A percentile compares a stretch with the other conserved stretches of the same genome.
Evolutionary conservation across 371 early-diverging fungal genomes (phyloP).

Genomic region (Lichtheimia ramosa): DNA sequence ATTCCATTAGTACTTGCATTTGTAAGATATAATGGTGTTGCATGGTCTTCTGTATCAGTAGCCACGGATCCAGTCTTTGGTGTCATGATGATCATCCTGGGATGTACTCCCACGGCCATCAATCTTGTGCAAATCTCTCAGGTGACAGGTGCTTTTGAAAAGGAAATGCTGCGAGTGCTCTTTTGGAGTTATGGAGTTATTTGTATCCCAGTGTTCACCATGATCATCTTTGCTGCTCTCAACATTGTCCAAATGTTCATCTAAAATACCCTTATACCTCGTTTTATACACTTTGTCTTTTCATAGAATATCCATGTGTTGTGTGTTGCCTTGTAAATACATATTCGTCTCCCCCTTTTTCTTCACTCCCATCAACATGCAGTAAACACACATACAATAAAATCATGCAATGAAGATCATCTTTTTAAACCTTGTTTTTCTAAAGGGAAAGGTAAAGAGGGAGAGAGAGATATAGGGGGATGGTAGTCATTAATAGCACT

Average conservation of each 20-base stretch:
- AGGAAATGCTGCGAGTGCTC: constrained; percentile 55
- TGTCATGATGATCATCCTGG: constrained; percentile 49
- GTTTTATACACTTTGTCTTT: too few relatives aligned
- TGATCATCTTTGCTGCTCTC: constrained; percentile 38
- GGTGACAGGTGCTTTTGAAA: constrained; percentile 53
- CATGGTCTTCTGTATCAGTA: constrained; percentile 23
- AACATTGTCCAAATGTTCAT: constrained; percentile 31
- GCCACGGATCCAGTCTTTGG: constrained; percentile 53
- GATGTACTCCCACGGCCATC: constrained; percentile 59
- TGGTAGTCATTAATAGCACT: too few relatives aligned
- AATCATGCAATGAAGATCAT: too few relatives aligned
- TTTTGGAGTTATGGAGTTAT: constrained; percentile 64
- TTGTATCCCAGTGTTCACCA: constrained; percentile 49
- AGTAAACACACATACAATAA: too few relatives aligned
- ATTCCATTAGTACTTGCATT: constrained; percentile 43
- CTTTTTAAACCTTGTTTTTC: too few relatives aligned
- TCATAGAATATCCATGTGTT: too few relatives aligned
- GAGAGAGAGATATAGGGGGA: too few relatives aligned
- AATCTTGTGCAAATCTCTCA: constrained; percentile 58
- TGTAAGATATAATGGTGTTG: constrained; percentile 20
- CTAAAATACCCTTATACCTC: constrained; percentile 7
- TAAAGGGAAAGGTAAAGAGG: too few relatives aligned
- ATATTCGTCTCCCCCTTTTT: too few relatives aligned
- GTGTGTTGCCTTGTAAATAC: too few relatives aligned
- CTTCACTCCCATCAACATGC: too few relatives aligned